These are phyloP conservation scores for Datura wrightii DNA, from an alignment of 257 asterid genomes.

Conservation along the genomic window DNA sequence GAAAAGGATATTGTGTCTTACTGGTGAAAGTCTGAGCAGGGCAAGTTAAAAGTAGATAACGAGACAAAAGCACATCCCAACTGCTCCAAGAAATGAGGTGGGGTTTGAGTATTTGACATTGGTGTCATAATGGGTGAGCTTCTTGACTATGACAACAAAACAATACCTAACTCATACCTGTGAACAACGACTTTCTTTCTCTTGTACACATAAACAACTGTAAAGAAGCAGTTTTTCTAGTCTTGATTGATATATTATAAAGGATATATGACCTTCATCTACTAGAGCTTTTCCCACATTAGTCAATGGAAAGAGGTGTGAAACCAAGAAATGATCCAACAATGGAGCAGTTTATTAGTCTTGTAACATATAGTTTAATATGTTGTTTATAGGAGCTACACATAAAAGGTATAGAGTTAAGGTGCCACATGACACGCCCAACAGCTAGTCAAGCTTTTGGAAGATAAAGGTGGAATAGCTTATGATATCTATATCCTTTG, in stretches of 20 bases:
- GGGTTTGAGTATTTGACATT: slow-evolving; percentile 47
- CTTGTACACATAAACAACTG: slow-evolving; percentile 21
- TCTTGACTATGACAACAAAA: slow-evolving; percentile 52
- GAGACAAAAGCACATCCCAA: slow-evolving; percentile 50
- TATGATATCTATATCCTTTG: not conserved
- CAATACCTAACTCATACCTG: slow-evolving; percentile 76
- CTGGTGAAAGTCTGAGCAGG: slow-evolving; percentile 35
- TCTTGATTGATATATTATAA: slow-evolving; percentile 33
- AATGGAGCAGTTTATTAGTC: slow-evolving; percentile 22
- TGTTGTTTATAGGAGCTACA: not conserved
- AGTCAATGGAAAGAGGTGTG: slow-evolving; percentile 28
- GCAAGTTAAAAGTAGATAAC: slow-evolving; percentile 31
- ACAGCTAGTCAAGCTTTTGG: not conserved
- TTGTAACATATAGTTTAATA: not conserved
- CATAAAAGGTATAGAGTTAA: not conserved
- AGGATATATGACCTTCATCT: slow-evolving; percentile 4
- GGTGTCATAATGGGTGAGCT: slow-evolving; percentile 40
- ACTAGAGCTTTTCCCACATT: not conserved
- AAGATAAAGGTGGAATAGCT: not conserved
- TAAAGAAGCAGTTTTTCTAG: slow-evolving; percentile 32
- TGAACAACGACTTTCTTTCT: slow-evolving; percentile 52
- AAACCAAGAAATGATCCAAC: not conserved
- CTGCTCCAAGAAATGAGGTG: slow-evolving; percentile 63
- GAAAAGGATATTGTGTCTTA: slow-evolving; percentile 27
- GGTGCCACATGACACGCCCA: not conserved